Evolutionary conservation across 2,329 filamentous ascomycete genomes (phyloP).

Genomic region (Bipolaris gigantea): DNA sequence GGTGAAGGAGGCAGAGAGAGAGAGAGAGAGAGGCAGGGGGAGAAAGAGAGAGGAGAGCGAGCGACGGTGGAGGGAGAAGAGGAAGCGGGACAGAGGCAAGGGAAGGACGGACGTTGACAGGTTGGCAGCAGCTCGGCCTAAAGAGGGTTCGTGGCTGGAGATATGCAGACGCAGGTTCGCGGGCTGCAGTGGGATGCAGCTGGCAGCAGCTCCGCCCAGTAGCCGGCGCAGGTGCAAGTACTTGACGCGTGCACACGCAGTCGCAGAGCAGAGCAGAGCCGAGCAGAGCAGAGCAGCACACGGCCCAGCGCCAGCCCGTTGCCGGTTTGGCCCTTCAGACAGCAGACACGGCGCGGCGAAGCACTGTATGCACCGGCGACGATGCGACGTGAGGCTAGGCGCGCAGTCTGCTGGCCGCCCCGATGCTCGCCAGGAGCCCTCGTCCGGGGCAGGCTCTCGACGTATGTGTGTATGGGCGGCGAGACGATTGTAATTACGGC

Average conservation of each 20-base stretch:
- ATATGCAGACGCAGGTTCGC: conserved; percentile 30
- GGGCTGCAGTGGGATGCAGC: conserved; percentile 39
- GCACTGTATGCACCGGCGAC: neutral
- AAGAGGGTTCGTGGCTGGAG: conserved; percentile 26
- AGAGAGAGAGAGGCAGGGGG: conserved; percentile 17
- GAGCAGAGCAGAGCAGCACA: too few species aligned
- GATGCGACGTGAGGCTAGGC: neutral
- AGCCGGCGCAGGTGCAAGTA: conserved; percentile 26
- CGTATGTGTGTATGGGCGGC: conserved; percentile 26
- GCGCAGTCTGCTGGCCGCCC: conserved; percentile 14
- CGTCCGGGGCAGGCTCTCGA: conserved; percentile 12
- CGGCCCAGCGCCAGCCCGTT: neutral
- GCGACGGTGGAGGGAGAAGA: conserved; percentile 12
- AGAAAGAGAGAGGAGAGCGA: conserved; percentile 12
- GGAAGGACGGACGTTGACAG: conserved; percentile 19
- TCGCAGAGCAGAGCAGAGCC: too few species aligned
- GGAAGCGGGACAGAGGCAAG: conserved; percentile 38
- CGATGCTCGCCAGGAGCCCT: conserved; percentile 30
- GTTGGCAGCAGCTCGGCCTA: conserved; percentile 26
- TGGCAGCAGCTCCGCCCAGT: conserved; percentile 27
- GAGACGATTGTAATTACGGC: conserved; percentile 36
- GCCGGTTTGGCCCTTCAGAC: neutral
- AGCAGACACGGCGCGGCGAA: neutral
- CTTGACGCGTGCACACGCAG: conserved; percentile 1
- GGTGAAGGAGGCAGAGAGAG: too few species aligned